Conservation (phyloP, 2,329 filamentous ascomycete genomes). For the Beauveria australis region DNA sequence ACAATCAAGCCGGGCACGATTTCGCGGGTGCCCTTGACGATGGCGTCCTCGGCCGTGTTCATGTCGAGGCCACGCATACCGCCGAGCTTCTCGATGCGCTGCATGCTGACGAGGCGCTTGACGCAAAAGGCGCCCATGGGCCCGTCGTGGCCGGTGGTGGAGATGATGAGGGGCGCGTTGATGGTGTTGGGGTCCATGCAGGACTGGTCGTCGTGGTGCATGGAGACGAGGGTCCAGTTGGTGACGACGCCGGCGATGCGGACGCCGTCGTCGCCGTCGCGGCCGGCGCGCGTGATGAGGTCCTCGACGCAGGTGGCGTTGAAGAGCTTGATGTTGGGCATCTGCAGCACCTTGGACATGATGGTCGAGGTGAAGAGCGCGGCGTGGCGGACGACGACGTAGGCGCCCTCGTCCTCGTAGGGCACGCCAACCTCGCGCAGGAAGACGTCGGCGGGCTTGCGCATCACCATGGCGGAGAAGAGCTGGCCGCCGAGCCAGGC, state of each 20-base stretch:
- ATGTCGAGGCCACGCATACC: slow-evolving; percentile 93
- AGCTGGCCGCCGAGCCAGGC: slow-evolving; percentile 92
- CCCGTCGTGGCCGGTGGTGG: slow-evolving; percentile 83
- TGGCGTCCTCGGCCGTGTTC: slow-evolving; percentile 84
- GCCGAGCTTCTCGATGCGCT: slow-evolving; percentile 70
- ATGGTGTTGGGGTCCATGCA: slow-evolving; percentile 99
- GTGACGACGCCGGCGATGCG: slow-evolving; percentile 84
- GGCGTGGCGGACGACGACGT: slow-evolving; percentile 89
- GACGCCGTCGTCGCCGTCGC: slow-evolving; percentile 41
- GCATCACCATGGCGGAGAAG: slow-evolving; percentile 92
- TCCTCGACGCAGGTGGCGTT: slow-evolving; percentile 92
- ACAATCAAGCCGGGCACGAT: slow-evolving; percentile 81
- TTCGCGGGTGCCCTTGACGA: slow-evolving; percentile 86
- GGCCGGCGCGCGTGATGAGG: slow-evolving; percentile 68
- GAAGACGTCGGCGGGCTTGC: slow-evolving; percentile 83
- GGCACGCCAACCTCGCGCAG: slow-evolving; percentile 72
- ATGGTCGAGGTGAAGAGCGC: slow-evolving; percentile 87
- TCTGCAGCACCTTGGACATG: slow-evolving; percentile 70
- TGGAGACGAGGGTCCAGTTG: slow-evolving; percentile 88
- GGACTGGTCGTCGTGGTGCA: slow-evolving; percentile 81
- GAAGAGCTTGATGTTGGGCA: slow-evolving; percentile 94
- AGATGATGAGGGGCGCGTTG: slow-evolving; percentile 82
- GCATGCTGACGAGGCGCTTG: slow-evolving; percentile 87
- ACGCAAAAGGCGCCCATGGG: slow-evolving; percentile 87
- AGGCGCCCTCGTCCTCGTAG: slow-evolving; percentile 81